These are phyloP conservation scores for Diutina ranongensis DNA, from an alignment of 1,139 yeast species.

Conservation along the genomic window DNA sequence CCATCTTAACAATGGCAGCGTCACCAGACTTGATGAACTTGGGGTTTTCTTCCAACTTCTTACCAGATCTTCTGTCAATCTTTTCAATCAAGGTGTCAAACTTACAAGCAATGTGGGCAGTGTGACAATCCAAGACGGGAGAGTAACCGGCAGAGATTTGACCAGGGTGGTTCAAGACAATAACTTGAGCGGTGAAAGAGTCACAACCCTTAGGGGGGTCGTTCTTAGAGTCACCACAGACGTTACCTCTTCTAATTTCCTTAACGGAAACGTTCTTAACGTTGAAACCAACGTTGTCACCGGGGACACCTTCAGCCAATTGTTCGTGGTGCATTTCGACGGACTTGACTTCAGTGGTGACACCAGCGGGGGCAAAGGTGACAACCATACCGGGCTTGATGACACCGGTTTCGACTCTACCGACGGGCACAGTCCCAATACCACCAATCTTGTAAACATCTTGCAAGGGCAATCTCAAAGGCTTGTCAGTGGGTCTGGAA, in stretches of 20 bases:
- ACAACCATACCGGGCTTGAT: conserved; percentile 90
- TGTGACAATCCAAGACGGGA: conserved; percentile 91
- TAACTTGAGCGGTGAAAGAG: conserved; percentile 83
- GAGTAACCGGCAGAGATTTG: conserved; percentile 89
- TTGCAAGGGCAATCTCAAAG: conserved; percentile 85
- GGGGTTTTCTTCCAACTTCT: conserved; percentile 72
- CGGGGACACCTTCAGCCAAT: conserved; percentile 77
- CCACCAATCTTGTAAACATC: conserved; percentile 93
- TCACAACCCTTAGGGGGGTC: conserved; percentile 82
- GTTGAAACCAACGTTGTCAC: conserved; percentile 94
- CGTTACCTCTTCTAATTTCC: conserved; percentile 95
- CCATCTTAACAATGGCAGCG: conserved; percentile 85
- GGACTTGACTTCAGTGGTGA: conserved; percentile 87
- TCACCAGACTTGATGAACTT: conserved; percentile 89
- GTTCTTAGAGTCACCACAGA: conserved; percentile 91
- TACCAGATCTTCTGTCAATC: conserved; percentile 94
- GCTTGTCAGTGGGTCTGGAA: conserved; percentile 77
- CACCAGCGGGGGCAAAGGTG: conserved; percentile 86
- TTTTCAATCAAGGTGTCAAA: conserved; percentile 75
- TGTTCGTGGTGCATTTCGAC: conserved; percentile 93
- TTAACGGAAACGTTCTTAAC: conserved; percentile 89
- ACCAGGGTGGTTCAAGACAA: conserved; percentile 89
- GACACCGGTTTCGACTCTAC: conserved; percentile 88
- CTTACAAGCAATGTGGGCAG: conserved; percentile 91
- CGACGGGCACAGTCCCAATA: conserved; percentile 91